Conservation (phyloP, 148 eudicot genomes). For the Fagopyrum tataricum region DNA sequence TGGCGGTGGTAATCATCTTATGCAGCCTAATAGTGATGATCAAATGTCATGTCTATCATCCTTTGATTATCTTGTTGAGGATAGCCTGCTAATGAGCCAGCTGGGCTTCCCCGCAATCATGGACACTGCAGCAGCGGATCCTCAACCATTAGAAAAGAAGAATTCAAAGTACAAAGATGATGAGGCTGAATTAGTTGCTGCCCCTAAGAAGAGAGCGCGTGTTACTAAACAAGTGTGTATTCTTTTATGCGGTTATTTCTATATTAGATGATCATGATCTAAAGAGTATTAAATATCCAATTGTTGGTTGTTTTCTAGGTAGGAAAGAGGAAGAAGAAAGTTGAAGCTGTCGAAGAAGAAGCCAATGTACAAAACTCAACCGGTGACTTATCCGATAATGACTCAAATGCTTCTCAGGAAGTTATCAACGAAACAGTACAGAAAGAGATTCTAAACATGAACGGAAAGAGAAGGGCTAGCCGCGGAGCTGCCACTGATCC, state of each 20-base stretch:
- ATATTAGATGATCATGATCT: background rate
- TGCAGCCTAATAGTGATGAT: conserved; percentile 2
- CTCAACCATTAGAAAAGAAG: background rate
- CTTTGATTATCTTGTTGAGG: conserved; percentile 5
- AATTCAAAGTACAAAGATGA: background rate
- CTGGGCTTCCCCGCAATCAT: background rate
- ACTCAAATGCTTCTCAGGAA: conserved; percentile 14
- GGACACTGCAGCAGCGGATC: background rate
- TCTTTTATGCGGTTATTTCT: background rate
- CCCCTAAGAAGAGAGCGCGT: conserved; percentile 24
- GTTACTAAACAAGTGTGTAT: conserved; percentile 15
- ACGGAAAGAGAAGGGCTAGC: conserved; percentile 43
- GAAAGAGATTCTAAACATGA: conserved; percentile 2
- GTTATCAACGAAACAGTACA: background rate
- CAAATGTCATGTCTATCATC: background rate
- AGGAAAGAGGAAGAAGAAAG: conserved; percentile 17
- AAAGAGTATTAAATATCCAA: background rate
- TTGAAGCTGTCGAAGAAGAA: conserved; percentile 1
- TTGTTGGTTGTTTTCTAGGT: background rate
- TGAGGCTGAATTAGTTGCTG: background rate
- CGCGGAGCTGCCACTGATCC: conserved; percentile 56
- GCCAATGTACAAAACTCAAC: background rate
- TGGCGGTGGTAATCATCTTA: background rate
- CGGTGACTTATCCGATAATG: conserved; percentile 21
- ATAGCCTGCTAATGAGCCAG: background rate